These are phyloP conservation scores for Fusarium verticillioides DNA, from an alignment of 2,329 filamentous ascomycete genomes.

Conservation along the genomic window DNA sequence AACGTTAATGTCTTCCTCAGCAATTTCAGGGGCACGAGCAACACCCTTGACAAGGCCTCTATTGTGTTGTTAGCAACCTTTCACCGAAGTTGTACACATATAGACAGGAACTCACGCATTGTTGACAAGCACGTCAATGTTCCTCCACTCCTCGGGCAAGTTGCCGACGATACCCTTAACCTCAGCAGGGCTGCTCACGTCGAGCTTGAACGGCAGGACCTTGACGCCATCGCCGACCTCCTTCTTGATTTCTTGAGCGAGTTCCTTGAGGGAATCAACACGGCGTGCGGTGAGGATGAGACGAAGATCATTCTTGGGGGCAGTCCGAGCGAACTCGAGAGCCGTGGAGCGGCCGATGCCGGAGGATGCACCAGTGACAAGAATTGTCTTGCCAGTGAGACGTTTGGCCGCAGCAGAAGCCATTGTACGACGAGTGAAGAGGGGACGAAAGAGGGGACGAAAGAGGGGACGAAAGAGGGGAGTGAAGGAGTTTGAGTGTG, in stretches of 20 bases:
- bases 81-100: background rate
- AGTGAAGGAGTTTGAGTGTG: background rate
- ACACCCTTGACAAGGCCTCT: slow-evolving; percentile 91
- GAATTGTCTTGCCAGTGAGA: slow-evolving; percentile 90
- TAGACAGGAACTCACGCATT: slow-evolving; percentile 78
- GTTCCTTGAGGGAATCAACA: slow-evolving; percentile 78
- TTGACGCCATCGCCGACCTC: slow-evolving; percentile 84
- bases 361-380: slow-evolving; percentile 92
- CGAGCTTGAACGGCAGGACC: slow-evolving; percentile 84
- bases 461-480: slow-evolving; percentile 4
- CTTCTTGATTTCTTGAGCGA: slow-evolving; percentile 79
- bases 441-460: slow-evolving; percentile 2
- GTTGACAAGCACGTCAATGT: slow-evolving; percentile 91
- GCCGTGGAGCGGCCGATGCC: slow-evolving; percentile 88
- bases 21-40: slow-evolving; percentile 85
- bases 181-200: slow-evolving; percentile 84
- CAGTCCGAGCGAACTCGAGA: slow-evolving; percentile 91
- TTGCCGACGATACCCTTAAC: slow-evolving; percentile 76
- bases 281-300: slow-evolving; percentile 91
- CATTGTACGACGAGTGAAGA: slow-evolving; percentile 53
- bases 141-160: slow-evolving; percentile 83
- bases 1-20: slow-evolving; percentile 80
- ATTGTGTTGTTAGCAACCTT: slow-evolving; percentile 17
- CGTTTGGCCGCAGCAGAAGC: slow-evolving; percentile 76
- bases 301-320: slow-evolving; percentile 79